phyloP scores from a whole-genome alignment of 2,329 filamentous ascomycete genomes.

The Emericellopsis cladophorae region DNA sequence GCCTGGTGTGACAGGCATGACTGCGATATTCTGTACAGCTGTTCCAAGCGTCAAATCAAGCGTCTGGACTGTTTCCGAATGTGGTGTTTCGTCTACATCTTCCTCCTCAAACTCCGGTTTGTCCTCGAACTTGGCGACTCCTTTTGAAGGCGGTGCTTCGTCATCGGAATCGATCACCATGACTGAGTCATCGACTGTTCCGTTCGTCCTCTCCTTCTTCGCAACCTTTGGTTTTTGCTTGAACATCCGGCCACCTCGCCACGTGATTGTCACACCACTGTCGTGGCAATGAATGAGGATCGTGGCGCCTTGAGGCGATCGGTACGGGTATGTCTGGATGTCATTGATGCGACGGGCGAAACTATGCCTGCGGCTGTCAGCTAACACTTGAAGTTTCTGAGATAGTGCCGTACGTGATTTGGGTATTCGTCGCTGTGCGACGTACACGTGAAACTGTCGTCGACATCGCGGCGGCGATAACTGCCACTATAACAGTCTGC shows the following conservation, averaged over 20 bases:
- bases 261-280: slow-evolving; percentile 46
- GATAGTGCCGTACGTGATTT: slow-evolving; percentile 27
- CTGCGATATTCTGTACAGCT: slow-evolving; percentile 40
- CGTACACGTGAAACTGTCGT: slow-evolving; percentile 18
- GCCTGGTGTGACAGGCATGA: slow-evolving; percentile 24
- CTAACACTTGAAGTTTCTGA: background rate
- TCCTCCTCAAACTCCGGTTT: slow-evolving; percentile 47
- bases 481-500: background rate
- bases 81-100: slow-evolving; percentile 31
- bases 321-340: slow-evolving; percentile 47
- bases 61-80: slow-evolving; percentile 44
- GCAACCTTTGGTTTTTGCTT: slow-evolving; percentile 27
- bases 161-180: slow-evolving; percentile 56
- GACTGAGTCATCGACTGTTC: slow-evolving; percentile 35
- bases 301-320: slow-evolving; percentile 49
- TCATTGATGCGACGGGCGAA: slow-evolving; percentile 44
- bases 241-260: slow-evolving; percentile 50
- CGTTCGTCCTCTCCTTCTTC: slow-evolving; percentile 35
- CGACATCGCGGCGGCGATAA: too few relatives aligned
- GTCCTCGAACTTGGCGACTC: slow-evolving; percentile 28
- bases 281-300: slow-evolving; percentile 53
- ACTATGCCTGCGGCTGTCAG: slow-evolving; percentile 36
- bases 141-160: slow-evolving; percentile 19
- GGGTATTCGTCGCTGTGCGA: slow-evolving; percentile 33
- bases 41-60: slow-evolving; percentile 48